Conservation (phyloP, 164 flowering plant species). For the Santalum album region DNA sequence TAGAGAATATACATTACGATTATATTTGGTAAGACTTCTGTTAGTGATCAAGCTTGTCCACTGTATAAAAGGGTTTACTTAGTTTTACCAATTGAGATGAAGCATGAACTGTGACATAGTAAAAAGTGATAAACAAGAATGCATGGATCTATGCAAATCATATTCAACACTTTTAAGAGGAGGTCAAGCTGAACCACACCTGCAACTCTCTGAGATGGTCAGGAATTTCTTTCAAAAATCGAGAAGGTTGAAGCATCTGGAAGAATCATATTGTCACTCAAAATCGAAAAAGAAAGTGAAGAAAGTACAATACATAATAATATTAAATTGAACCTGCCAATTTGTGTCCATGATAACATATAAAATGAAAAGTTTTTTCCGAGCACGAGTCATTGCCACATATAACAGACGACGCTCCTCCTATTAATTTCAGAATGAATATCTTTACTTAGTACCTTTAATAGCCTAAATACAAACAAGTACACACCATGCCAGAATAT, state of each 20-base stretch:
- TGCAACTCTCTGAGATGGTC: slow-evolving; percentile 54
- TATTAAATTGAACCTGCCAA: slow-evolving; percentile 60
- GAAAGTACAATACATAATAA: background rate
- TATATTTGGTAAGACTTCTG: no score
- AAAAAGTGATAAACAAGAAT: no score
- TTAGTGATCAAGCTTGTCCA: no score
- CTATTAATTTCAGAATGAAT: no score
- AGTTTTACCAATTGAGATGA: no score
- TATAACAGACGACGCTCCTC: slow-evolving; percentile 86
- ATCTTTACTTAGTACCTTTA: no score
- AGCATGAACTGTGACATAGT: background rate
- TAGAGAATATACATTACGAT: no score
- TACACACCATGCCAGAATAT: background rate
- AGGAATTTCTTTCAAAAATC: slow-evolving; percentile 86
- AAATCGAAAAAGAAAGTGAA: slow-evolving; percentile 1
- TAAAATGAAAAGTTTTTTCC: slow-evolving; percentile 64
- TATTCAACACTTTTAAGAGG: background rate
- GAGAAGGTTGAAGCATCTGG: slow-evolving; percentile 88
- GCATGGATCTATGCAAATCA: background rate
- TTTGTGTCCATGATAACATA: slow-evolving; percentile 68
- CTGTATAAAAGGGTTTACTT: no score
- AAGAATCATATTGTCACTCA: slow-evolving; percentile 6
- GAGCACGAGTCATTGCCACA: slow-evolving; percentile 97
- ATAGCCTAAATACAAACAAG: slow-evolving; percentile 1
- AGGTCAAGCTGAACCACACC: slow-evolving; percentile 23